Percentiles rank a stretch among this genome's conserved stretches.
phyloP scores from a whole-genome alignment of 2,329 filamentous ascomycete species.

The Hypoxylon sp. region DNA sequence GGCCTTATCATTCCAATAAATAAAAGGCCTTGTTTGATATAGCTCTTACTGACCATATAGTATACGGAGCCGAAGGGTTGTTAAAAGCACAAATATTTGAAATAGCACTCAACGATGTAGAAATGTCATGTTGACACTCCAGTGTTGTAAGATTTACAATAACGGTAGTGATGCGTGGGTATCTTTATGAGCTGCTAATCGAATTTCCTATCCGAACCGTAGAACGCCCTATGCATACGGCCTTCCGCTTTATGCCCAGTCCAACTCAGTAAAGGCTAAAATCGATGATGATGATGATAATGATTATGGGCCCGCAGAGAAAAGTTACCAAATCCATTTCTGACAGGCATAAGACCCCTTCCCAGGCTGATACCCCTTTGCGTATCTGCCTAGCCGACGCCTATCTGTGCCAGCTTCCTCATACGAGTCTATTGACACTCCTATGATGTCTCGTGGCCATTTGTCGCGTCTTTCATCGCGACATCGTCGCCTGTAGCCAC shows the following conservation, averaged over 20 bases:
- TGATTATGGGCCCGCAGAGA: too few relatives aligned
- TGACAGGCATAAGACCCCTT: too few relatives aligned
- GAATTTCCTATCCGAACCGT: constrained; percentile 13
- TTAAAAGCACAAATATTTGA: background rate
- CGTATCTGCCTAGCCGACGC: background rate
- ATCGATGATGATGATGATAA: background rate
- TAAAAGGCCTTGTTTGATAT: too few relatives aligned
- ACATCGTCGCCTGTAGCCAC: constrained; percentile 38
- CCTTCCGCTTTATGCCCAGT: background rate
- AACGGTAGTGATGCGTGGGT: constrained; percentile 21
- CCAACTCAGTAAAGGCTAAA: background rate
- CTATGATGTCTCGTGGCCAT: constrained; percentile 35
- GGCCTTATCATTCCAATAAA: too few relatives aligned
- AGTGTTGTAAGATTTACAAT: background rate
- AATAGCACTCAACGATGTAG: background rate
- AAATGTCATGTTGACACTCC: background rate
- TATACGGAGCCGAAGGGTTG: background rate
- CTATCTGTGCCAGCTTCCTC: background rate
- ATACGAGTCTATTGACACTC: background rate
- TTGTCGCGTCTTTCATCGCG: constrained; percentile 39
- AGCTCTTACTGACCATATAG: background rate
- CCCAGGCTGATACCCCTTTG: background rate
- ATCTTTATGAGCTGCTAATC: constrained; percentile 25
- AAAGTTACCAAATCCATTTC: too few relatives aligned
- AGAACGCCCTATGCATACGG: background rate